Percentiles rank a stretch among this genome's conserved stretches.
Conservation (phyloP, 2,329 filamentous ascomycete species). For the Diaporthe citriasiana region DNA sequence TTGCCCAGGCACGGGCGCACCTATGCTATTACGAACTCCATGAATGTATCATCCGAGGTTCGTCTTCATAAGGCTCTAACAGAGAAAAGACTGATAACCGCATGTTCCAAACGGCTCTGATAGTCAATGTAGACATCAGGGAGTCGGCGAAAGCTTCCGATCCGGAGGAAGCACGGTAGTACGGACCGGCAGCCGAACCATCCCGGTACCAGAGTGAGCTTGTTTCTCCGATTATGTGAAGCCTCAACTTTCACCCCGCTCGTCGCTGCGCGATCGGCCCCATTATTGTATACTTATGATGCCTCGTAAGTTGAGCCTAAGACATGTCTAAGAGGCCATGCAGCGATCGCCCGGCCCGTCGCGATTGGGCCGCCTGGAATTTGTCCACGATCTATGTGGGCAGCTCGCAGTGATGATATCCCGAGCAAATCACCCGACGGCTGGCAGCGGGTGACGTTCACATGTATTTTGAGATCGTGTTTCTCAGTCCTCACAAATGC, state of each 20-base stretch:
- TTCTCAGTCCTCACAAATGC: too few species aligned
- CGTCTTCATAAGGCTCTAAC: neutral
- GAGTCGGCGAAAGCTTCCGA: neutral
- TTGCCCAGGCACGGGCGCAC: neutral
- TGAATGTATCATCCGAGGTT: neutral
- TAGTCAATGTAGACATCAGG: neutral
- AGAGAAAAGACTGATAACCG: neutral
- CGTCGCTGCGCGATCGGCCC: slow-evolving; percentile 17
- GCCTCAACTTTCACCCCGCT: slow-evolving; percentile 12
- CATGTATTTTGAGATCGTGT: neutral
- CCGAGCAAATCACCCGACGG: slow-evolving; percentile 34
- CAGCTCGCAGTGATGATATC: slow-evolving; percentile 38
- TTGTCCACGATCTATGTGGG: neutral
- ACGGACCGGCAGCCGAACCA: slow-evolving; percentile 29
- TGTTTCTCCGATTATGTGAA: slow-evolving; percentile 16
- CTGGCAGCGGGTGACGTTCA: neutral
- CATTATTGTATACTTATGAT: neutral
- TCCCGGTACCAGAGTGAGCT: neutral
- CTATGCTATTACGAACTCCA: neutral
- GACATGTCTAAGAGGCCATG: neutral
- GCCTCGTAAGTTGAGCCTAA: neutral
- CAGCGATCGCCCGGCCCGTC: slow-evolving; percentile 2
- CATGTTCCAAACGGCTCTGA: neutral
- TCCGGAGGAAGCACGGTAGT: slow-evolving; percentile 9
- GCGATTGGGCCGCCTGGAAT: slow-evolving; percentile 25